Base-by-base conservation (phyloP, 2,329 filamentous ascomycete genomes). In the Nigrograna mackinnonii region DNA sequence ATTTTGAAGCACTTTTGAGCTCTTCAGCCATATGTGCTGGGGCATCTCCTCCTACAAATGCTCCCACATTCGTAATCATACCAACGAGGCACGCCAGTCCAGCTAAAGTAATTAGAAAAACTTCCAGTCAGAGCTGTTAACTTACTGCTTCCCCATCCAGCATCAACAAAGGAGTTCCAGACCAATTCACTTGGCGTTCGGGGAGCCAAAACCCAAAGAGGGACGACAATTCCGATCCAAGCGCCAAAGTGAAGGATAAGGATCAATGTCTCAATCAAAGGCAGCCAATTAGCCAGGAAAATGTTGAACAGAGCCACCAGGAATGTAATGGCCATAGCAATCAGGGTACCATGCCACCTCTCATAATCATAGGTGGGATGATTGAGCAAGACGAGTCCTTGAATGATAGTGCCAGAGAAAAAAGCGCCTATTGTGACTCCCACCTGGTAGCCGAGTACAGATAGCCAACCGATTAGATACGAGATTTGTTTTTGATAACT, bases 381-480 rank as follows among this genome's bases (percentile, higher is more conserved):
- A 46, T 75, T 64, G 37, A 67, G 61, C 17, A 74, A 69, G 9
- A 73, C 59, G 4, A 54, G 62, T 2, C 69, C 65, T 42, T 78
- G 74, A 26, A 78, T 75, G 31, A 78, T 54, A 0, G 71, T 76
- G 5, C 74, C 75, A 0, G 72, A 71, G 6, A 78, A 64, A 49
- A 75, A 78, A 1, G 71, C 69, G 2, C 74, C 75, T 4, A 70
- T 72, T 9, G 76, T 75, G 19, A 69, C 70, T 12, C 73, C 74
- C 7, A 75, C 72, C 51, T 78, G 76, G 75, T 75, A 79, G 7
- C 69, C 71, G 4, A 79, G 52, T 1, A 73, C 72, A 1, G 70
- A 71, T 61, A 77, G 74, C 76, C 77, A 79, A 4, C 54, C 53
- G 17, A 43, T 40, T 21, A 51, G 45, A 42, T 49, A 53, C 39